Evolutionary conservation across 257 asterid species (phyloP).

Genomic region (Oldenlandia corymbosa): DNA sequence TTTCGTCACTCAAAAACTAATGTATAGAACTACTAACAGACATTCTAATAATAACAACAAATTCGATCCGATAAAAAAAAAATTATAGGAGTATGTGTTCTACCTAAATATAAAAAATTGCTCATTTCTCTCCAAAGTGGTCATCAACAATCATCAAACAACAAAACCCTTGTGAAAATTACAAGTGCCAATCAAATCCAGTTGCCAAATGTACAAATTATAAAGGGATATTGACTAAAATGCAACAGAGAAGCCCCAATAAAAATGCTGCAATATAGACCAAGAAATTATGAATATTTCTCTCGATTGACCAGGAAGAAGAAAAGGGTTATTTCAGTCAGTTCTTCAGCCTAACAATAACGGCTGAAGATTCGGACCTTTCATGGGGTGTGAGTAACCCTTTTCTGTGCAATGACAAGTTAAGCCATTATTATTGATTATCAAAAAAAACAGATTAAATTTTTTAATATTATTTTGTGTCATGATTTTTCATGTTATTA

Average conservation of each 20-base stretch:
- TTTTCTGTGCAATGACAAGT: conserved; percentile 17
- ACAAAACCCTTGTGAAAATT: neutral
- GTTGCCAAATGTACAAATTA: conserved; percentile 15
- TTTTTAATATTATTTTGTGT: too few relatives aligned
- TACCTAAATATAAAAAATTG: too few relatives aligned
- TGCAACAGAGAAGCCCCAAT: neutral
- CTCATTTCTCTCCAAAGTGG: neutral
- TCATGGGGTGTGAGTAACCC: neutral
- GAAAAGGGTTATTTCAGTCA: conserved; percentile 15
- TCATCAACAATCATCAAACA: neutral
- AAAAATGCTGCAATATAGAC: conserved; percentile 3
- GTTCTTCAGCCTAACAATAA: conserved; percentile 13
- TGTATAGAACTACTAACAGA: too few relatives aligned
- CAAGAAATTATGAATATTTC: conserved; percentile 7
- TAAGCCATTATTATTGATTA: neutral
- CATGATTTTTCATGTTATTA: too few relatives aligned
- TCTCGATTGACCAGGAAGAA: conserved; percentile 8
- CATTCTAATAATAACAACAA: too few relatives aligned
- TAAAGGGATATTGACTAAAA: conserved; percentile 2
- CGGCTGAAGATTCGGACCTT: conserved; percentile 44
- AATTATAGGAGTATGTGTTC: too few relatives aligned
- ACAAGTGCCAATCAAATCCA: neutral
- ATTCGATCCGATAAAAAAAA: too few relatives aligned
- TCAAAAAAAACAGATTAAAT: too few relatives aligned
- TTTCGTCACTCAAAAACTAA: too few relatives aligned